Base-by-base conservation (phyloP, 1,284 basidiomycete genomes). In the Anthracocystis setariae region DNA sequence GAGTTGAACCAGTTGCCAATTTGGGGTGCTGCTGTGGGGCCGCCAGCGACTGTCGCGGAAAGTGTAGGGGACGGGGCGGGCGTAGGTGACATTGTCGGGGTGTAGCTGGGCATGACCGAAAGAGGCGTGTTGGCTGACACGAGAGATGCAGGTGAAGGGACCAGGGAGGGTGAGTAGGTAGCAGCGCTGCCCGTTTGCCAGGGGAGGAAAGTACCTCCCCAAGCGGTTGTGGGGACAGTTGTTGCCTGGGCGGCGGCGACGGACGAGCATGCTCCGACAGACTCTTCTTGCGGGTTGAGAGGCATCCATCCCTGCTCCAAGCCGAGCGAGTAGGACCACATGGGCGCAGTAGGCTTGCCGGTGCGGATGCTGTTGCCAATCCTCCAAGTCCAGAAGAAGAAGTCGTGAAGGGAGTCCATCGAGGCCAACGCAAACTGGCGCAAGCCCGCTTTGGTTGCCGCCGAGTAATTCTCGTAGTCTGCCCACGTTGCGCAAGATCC, bases 301-400 rank as follows among this genome's bases (percentile, higher is more conserved):
- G 76, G 76, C 60, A 82, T 81, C 74, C 76, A 80, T 37, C 80
- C 80, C 25, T 76, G 55, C 56, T 76, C 58, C 35, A 83, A 65
- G 10, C 82, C 77, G 24, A 78, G 62, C 52, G 76, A 59, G 74
- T 82, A 82, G 39, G 73, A 74, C 78, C 81, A 83, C 82, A 58
- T 77, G 59, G 39, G 79, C 53, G 48, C 44, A 25, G 67, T 66
- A 42, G 73, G 71, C 27, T 65, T 52, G 25, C 64, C 67, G n/a
- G 73, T 76, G 17, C 62, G 43, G 13, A 73, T 21, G 15, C 58
- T 65, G 59, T 71, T 43, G 49, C 79, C 82, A 25, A 88, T 89
- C 87, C 91, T 91, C 90, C 90, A 92, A 8, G 90, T 88, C 91
- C 91, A 92, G 78, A 87, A 90, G 21, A 90, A 81, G 35, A 70